Evolutionary conservation across 176 grass and related monocot genomes (phyloP).

Genomic region (Eleusine coracana): DNA sequence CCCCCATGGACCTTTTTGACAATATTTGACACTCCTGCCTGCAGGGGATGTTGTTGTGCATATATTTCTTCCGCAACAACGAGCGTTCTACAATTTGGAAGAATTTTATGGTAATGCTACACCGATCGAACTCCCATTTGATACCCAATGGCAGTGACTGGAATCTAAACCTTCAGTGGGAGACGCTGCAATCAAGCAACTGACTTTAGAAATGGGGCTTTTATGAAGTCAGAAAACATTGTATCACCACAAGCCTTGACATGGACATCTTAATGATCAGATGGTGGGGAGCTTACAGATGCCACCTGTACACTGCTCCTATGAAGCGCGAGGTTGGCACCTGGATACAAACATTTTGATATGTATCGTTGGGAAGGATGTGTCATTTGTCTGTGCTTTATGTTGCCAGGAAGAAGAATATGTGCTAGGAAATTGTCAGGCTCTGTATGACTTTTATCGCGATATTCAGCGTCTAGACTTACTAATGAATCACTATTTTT

Average conservation of each 20-base stretch:
- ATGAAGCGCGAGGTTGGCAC: neutral
- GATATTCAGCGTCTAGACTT: no score
- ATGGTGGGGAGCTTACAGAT: conserved; percentile 3
- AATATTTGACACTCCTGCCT: neutral
- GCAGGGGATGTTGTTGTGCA: conserved; percentile 97
- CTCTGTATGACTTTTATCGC: neutral
- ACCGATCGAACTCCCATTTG: conserved; percentile 82
- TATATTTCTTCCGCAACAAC: conserved; percentile 89
- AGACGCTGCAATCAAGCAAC: neutral
- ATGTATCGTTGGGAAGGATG: neutral
- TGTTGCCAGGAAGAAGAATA: conserved; percentile 29
- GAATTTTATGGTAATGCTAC: conserved; percentile 93
- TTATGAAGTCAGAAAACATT: neutral
- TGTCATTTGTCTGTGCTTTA: conserved; percentile 25
- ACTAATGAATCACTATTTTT: no score
- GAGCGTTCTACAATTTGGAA: conserved; percentile 93
- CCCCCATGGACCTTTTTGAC: neutral
- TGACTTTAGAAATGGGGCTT: neutral
- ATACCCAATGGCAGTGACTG: conserved; percentile 53
- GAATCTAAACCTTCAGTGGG: neutral
- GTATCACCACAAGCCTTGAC: neutral
- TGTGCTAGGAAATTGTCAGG: neutral
- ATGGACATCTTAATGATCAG: neutral
- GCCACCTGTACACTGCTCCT: neutral
- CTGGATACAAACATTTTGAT: neutral